A percentile compares a stretch with the other conserved stretches of the same genome.
These are phyloP conservation scores for Chlorella sp. DNA, from an alignment of 139 green algal genomes.

Conservation along the genomic window DNA sequence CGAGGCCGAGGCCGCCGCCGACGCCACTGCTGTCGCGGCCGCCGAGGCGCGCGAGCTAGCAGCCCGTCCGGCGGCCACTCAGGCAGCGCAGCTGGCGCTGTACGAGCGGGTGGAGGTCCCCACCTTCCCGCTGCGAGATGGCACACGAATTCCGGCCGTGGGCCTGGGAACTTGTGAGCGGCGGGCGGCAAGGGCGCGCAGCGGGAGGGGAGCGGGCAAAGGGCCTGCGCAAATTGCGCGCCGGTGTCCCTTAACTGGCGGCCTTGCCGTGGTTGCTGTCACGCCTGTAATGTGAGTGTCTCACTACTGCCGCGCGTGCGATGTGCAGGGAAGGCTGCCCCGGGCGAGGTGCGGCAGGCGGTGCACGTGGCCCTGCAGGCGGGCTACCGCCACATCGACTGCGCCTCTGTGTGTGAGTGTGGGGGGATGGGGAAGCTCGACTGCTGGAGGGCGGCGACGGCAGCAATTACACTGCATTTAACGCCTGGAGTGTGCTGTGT, in stretches of 20 bases:
- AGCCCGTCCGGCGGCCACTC: background rate
- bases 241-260: too few relatives aligned
- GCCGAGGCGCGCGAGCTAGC: conserved; percentile 30
- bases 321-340: conserved; percentile 44
- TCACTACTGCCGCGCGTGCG: too few relatives aligned
- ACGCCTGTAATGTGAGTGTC: too few relatives aligned
- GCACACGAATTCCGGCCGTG: conserved; percentile 41
- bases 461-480: too few relatives aligned
- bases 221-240: too few relatives aligned
- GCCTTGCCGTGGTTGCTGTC: too few relatives aligned
- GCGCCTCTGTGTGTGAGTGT: conserved; percentile 34
- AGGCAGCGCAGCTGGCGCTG: background rate
- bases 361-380: conserved; percentile 53
- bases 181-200: too few relatives aligned
- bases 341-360: conserved; percentile 47
- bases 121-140: conserved; percentile 22
- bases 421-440: too few relatives aligned
- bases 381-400: conserved; percentile 67
- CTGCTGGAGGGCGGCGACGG: too few relatives aligned
- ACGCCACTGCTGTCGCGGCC: background rate
- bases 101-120: conserved; percentile 32
- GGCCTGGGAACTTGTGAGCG: conserved; percentile 57
- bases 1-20: background rate
- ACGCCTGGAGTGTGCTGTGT: too few relatives aligned
- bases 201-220: too few relatives aligned